phyloP scores from a whole-genome alignment of 2,329 filamentous ascomycete genomes.

The Calonectria crousiana region DNA sequence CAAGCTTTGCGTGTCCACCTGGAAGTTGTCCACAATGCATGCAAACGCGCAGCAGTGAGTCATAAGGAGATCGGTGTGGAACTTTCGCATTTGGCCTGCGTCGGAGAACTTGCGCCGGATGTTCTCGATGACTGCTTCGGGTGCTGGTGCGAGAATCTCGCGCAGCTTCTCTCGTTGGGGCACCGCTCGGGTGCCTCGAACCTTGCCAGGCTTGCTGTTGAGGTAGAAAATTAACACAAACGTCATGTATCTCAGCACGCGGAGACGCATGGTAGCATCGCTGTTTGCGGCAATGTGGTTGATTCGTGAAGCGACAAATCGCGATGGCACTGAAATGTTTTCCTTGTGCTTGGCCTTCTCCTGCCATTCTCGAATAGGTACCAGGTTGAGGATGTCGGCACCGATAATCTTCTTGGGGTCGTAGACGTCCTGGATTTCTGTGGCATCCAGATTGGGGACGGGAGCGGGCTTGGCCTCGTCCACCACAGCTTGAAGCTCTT shows the following conservation, averaged over 20 bases:
- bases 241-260: conserved; percentile 70
- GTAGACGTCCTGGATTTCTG: conserved; percentile 80
- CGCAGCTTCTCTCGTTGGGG: conserved; percentile 73
- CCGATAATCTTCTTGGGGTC: conserved; percentile 75
- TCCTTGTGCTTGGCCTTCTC: conserved; percentile 71
- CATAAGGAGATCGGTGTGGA: conserved; percentile 77
- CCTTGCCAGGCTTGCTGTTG: conserved; percentile 58
- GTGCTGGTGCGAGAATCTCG: conserved; percentile 67
- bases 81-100: conserved; percentile 74
- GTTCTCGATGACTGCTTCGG: conserved; percentile 72
- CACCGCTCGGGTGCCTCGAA: conserved; percentile 63
- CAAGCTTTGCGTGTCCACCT: conserved; percentile 77
- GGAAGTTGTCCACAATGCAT: conserved; percentile 79
- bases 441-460: conserved; percentile 74
- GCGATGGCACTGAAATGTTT: conserved; percentile 68
- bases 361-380: conserved; percentile 82
- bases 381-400: conserved; percentile 72
- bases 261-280: conserved; percentile 64
- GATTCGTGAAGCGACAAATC: conserved; percentile 75
- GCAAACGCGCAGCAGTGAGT: conserved; percentile 80
- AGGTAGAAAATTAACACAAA: conserved; percentile 68
- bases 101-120: conserved; percentile 79
- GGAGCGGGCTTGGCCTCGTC: conserved; percentile 81
- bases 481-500: conserved; percentile 73
- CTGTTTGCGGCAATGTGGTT: conserved; percentile 65